Evolutionary conservation across 2,329 filamentous ascomycete species (phyloP), one percentile per base, ranked within the genome.

Genomic region (Pseudogymnoascus sp.): DNA sequence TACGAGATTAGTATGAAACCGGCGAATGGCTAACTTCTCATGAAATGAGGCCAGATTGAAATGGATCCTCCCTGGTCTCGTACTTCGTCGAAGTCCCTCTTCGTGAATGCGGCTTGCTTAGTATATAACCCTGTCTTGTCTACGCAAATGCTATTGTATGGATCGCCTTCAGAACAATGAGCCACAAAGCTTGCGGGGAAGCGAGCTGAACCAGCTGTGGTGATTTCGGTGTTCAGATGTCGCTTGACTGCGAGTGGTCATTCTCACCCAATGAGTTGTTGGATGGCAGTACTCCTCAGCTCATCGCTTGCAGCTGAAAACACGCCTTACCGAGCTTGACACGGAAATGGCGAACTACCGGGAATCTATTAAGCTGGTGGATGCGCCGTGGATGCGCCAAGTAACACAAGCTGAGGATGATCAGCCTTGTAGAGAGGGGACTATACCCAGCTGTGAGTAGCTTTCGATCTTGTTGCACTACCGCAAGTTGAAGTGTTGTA

Each of bases 361-460:
- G 48, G 29, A 55, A 55, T 55, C 48, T 33, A 18, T 55, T 55
- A 55, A 55, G n/a, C 48, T 55, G 48, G 48, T 18, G 48, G 5
- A 55, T 55, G 40, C 59, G 35, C 58, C 8, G 48, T 18, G 48
- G 5, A 55, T 55, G 40, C 59, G 35, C 58, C 8, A 40, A 37
- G 59, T 60, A 6, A 18, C n/a, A 21, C 59, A 60, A 37, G 58
- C 58, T 60, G 58, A 37, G 37, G 18, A 5, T 15, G 37, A 59
- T 42, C 58, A 59, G 35, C 35, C 59, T 60, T 60, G 59, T 18
- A 60, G 59, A 42, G 58, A 48, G 27, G 37, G 36, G 31, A 55
- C 27, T 33, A 29, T 55, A 29, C 3, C 48, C 29, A 55, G 27
- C 29, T 33, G 48, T 33, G 29, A 55, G 29, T 33, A 55, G 48